Evolutionary conservation across 108 stramenopile genomes (phyloP), one percentile per base, ranked within the genome.

Genomic region (Nitzschia palea): DNA sequence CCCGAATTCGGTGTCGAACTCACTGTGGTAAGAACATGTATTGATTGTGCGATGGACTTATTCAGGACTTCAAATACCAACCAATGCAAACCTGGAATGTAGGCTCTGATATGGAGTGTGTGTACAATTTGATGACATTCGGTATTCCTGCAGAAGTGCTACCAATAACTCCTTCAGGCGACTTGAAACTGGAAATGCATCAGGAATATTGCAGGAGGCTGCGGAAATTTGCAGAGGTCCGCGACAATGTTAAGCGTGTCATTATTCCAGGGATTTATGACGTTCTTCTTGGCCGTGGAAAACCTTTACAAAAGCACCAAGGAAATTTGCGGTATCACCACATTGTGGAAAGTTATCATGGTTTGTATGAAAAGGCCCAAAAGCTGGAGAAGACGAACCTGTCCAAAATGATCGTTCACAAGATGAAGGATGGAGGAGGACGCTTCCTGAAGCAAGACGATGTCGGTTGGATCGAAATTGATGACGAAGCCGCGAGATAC

Each of bases 381-480:
- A 67, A 68, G 60, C 18, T 44, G 12, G 70, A 71, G 25, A 78
- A 78, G 43, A 59, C 70, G 12, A 35, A 28, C 6, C 56, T 78
- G 22, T 57, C 77, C 32, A 66, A 67, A 32, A 34, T 32, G 10
- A 68, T 78, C 28, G 71, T 78, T 12, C 28, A 65, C 18, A 57
- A 32, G 33, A 34, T 57, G 32, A 58, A 58, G 22, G 36, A 68
- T 22, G 55, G 18, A 35, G 51, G 51, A 4, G 80, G 80, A 14
- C 62, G 68, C 8, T 82, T 82, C 36, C 60, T 82, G 10, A 70
- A 74, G 56, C 48, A 70, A 56, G 62, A 76, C 35, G 62, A 56
- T 3, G 42, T 9, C 25, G 74, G 67, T 25, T 76, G 74, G 74
- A 25, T 61, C 4, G 61, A 62, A 18, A 65, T 76, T 22, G 50